Base-by-base conservation (phyloP, 148 eudicot genomes). In the Nepenthes mirabilis region DNA sequence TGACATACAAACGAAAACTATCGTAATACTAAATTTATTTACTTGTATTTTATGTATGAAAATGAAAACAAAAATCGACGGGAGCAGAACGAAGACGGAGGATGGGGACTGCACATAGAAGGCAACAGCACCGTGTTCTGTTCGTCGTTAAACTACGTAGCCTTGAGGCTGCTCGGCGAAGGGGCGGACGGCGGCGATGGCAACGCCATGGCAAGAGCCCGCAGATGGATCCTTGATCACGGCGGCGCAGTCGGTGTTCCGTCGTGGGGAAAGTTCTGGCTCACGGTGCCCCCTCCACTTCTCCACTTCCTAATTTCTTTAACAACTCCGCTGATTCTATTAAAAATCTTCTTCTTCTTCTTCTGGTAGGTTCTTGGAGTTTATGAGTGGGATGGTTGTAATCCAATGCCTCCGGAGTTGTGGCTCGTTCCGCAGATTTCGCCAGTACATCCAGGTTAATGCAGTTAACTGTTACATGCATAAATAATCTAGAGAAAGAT, bases 261-360 rank as follows among this genome's bases (percentile, higher is more conserved):
- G 6, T 83, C 88, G 8, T 83, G 88, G 88, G 88, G 85, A 13
- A 83, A 83, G 61, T 77, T 83, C 52, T 83, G 88, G 88, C 79
- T 80, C 6, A 52, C 88, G 69, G 88, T 82, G 14, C 14, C 11
- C 14, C 14, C 12, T n/a, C 52, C 11, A 49, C 2, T n/a, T 49
- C n/a, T 49, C 14, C 14, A 5, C 6, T n/a, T 49, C n/a, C 0
- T n/a, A 49, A 2, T 3, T 49, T 11, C 3, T 49, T 49, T 49
- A 5, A n/a, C 14, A 6, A 6, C 52, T 49, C 13, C 3, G 52
- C 11, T 3, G 4, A 40, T 40, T 8, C 45, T 12, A 49, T 11
- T 5, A 5, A 45, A 11, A 6, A 45, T 45, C 48, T 45, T 6
- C 48, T 5, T 14, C 6, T 6, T 11, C 36, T 6, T 12, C 5